Base-by-base conservation (phyloP, 371 early-diverging fungal genomes). In the Nematocida ausubeli region DNA sequence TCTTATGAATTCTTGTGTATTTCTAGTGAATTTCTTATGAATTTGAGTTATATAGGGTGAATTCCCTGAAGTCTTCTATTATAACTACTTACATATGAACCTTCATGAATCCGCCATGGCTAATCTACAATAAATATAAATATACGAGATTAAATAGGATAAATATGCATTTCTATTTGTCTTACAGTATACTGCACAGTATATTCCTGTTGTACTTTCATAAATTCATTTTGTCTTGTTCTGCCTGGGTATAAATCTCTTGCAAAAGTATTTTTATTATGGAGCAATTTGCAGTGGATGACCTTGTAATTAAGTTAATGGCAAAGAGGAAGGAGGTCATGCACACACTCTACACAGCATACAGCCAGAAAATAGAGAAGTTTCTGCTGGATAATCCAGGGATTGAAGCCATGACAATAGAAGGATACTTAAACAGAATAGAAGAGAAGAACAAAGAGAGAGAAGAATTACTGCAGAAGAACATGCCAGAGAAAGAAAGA, bases 261-360 rank as follows among this genome's bases (percentile, higher is more conserved):
- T 39, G 37, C 30, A 50, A 55, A 60, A 60, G 37, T 49, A 63
- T 75, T 51, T 55, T 39, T 39, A 16, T 39, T 56, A 66, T 75
- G 67, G 78, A 75, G 56, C 65, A 66, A 42, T 65, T 67, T 35
- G 78, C n/a, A 54, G 44, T 64, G 32, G 78, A 75, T 30, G 78
- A 66, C 56, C 78, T 75, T 22, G 19, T 66, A n/a, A 37, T 75
- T n/a, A 28, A 54, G 65, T 51, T 75, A n/a, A 34, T 75, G 66
- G 58, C 49, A 14, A 75, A 75, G 30, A 64, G 66, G 54, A 75
- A 75, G 1, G 78, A 75, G 6, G 16, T 9, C 26, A 24, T 75
- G 12, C 49, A 66, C 7, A 34, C 9, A 14, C 5, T 75, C 5
- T 75, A 75, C 52, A 24, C 32, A 2, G 28, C 14, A 24, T 75